phyloP scores from a whole-genome alignment of 164 flowering plant genomes.

The Amborella trichopoda region DNA sequence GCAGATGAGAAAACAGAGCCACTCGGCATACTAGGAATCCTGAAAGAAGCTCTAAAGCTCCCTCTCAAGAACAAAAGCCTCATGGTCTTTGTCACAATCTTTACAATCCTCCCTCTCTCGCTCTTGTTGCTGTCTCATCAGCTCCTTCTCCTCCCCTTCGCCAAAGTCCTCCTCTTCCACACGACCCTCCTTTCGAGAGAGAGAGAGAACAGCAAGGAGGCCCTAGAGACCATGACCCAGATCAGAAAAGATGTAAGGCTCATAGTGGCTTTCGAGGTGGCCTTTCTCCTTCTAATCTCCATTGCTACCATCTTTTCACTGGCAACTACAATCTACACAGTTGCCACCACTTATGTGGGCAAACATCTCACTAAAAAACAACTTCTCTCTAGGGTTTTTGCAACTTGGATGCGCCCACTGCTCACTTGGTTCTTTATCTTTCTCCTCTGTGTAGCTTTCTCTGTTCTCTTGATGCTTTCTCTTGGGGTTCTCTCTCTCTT shows the following conservation, averaged over 20 bases:
- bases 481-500: neutral
- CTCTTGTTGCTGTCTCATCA: neutral
- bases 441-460: neutral
- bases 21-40: constrained; percentile 3
- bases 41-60: constrained; percentile 6
- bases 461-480: neutral
- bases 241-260: neutral
- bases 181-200: neutral
- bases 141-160: neutral
- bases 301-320: constrained; percentile 5
- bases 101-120: neutral
- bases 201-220: neutral
- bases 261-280: constrained; percentile 1
- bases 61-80: constrained; percentile 4
- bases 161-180: neutral
- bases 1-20: neutral
- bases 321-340: neutral
- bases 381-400: constrained; percentile 2
- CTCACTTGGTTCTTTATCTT: constrained; percentile 13
- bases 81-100: constrained; percentile 1
- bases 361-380: constrained; percentile 5
- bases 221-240: neutral
- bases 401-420: constrained; percentile 10
- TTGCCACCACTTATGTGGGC: neutral
- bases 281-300: constrained; percentile 6